Conservation (phyloP, 179 eudicot species). For the Amaranthus tricolor region DNA sequence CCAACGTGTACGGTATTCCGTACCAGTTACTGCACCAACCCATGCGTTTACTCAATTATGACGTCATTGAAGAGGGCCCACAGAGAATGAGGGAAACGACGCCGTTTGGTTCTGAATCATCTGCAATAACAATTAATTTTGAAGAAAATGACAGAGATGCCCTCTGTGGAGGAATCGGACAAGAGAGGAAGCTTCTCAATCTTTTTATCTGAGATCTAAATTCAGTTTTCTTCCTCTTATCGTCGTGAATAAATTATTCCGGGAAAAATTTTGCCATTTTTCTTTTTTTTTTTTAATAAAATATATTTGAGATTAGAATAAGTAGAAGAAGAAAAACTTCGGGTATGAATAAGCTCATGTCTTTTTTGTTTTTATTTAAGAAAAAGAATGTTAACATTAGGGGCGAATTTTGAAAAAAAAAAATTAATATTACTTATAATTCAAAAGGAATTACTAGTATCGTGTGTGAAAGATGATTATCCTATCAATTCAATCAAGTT, state of each 20-base stretch:
- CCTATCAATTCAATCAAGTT: too few species aligned
- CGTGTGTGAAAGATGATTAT: too few species aligned
- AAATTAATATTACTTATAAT: too few species aligned
- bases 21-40: background rate
- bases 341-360: too few species aligned
- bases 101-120: slow-evolving; percentile 22
- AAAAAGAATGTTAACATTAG: too few species aligned
- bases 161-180: slow-evolving; percentile 12
- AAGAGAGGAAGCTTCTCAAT: slow-evolving; percentile 32
- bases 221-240: background rate
- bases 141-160: slow-evolving; percentile 23
- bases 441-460: too few species aligned
- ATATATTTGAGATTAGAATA: background rate
- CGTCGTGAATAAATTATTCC: too few species aligned
- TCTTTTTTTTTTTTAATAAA: too few species aligned
- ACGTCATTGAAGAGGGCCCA: background rate
- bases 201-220: slow-evolving; percentile 22
- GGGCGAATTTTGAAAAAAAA: too few species aligned
- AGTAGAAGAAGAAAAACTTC: slow-evolving; percentile 1
- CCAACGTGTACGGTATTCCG: background rate
- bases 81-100: slow-evolving; percentile 16
- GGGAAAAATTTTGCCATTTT: too few species aligned
- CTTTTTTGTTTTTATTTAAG: too few species aligned
- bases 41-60: slow-evolving; percentile 1
- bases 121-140: background rate